Evolutionary conservation across 2,329 filamentous ascomycete species (phyloP).

Genomic region (Cercospora janseana): DNA sequence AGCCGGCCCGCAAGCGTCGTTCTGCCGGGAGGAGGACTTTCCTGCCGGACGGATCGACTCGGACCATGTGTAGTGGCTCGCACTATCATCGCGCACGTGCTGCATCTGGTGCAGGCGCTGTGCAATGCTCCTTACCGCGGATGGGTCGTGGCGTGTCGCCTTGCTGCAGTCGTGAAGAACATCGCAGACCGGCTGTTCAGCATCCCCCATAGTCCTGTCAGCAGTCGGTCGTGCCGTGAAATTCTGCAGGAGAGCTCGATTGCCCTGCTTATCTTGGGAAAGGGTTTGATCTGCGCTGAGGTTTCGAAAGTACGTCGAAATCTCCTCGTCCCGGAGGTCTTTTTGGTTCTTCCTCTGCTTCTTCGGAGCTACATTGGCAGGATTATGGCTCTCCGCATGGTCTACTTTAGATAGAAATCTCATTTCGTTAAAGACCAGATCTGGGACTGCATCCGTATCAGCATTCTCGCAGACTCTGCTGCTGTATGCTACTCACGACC

Average conservation of each 20-base stretch:
- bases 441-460: conserved; percentile 45
- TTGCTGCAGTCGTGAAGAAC: not conserved
- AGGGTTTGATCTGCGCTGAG: conserved; percentile 2
- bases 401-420: conserved; percentile 46
- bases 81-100: conserved; percentile 23
- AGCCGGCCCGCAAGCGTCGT: no score
- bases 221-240: not conserved
- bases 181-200: no score
- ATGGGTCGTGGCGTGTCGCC: not conserved
- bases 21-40: not conserved
- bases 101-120: not conserved
- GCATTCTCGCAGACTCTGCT: conserved; percentile 28
- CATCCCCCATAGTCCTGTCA: no score
- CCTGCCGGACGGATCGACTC: conserved; percentile 34
- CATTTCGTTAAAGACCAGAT: conserved; percentile 54
- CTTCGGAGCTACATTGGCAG: conserved; percentile 28
- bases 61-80: conserved; percentile 45
- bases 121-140: not conserved
- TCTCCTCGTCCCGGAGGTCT: conserved; percentile 41
- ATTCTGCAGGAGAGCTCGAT: not conserved
- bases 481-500: conserved; percentile 38
- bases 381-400: conserved; percentile 28
- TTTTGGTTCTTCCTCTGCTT: conserved; percentile 37
- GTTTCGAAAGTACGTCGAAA: conserved; percentile 47
- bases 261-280: not conserved